Evolutionary conservation across 2,329 filamentous ascomycete genomes (phyloP), one percentile per base, ranked within the genome.

Genomic region (Aureobasidium mangrovei): DNA sequence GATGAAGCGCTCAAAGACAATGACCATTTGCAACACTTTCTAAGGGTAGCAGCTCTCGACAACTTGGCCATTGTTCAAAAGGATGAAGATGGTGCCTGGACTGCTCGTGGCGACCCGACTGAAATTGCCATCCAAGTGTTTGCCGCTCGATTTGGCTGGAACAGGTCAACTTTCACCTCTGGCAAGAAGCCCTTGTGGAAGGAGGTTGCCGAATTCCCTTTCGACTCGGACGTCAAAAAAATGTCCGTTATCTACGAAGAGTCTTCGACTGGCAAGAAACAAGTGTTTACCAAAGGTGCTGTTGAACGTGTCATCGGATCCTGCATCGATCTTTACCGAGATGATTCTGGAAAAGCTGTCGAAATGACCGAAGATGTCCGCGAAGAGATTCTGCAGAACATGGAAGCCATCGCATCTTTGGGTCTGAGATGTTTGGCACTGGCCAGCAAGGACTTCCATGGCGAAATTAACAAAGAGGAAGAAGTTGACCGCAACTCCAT

Each of bases 61-160:
- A 86, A 86, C 60, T 70, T 86, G 26, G 82, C 83, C 2, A 77
- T 77, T 33, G 77, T 86, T 3, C 77, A 82, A 57, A 72, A 80
- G 58, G 72, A 71, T 43, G 46, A 55, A 12, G 72, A 80, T 10
- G 72, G 76, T n/a, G 73, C 77, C 29, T 86, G 83, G 83, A 74
- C 79, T 54, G 81, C 79, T 5, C 78, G 81, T 45, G 84, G 83
- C 40, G 83, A 85, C 59, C 82, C 82, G 0, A 87, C 84, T 1
- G 85, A 88, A 61, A 85, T 88, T 57, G 84, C 85, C 1, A 85
- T 88, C 43, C 84, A 88, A 60, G 85, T 88, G 0, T 86, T 88
- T 63, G 82, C 83, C 7, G 80, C 78, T 40, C 80, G 85, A 9
- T 88, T 88, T 64, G 61, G 60, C 54, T 81, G 80, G 75, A 82